Evolutionary conservation across 495 filamentous ascomycete genomes (phyloP), one percentile per base, ranked within the genome.

Genomic region (Aspergillus biplanus): DNA sequence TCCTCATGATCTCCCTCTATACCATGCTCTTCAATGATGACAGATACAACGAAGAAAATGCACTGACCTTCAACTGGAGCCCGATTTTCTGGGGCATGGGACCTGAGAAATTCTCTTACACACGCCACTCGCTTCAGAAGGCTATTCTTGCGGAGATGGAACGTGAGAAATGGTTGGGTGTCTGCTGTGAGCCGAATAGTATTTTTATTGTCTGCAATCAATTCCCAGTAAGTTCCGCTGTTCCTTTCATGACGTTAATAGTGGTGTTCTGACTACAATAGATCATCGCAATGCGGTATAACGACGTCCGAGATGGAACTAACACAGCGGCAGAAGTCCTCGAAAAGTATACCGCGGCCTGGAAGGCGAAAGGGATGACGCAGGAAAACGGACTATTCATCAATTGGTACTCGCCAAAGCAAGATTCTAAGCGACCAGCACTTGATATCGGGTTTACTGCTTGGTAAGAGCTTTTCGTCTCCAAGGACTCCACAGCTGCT

Each of bases 21-120:
- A 68, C 72, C 9, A 78, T 76, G 75, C 59, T 78, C 6, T 78
- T 78, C 47, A 65, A 78, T 56, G 69, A 76, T 32, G 73, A 76
- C 56, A 59, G 62, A 21, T 76, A 70, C 39, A 73, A 78, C 35
- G 44, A 66, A 34, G 57, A 53, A 8, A 68, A 56, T 15, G 67
- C 67, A 18, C 55, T 76, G 35, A 58, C 57, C 1, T 78, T 78
- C 62, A 9, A 66, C 33, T 75, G 71, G 73, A 57, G 76, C 32
- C 73, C 75, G 2, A 21, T 77, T 4, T 76, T 73, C 42, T 78
- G 68, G 53, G 75, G 75, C 7, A 65, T 76, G 66, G 75, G 75
- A 0, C 58, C 68, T 1, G 68, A 78, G 66, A 54, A 9, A 6
- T 77, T 71, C 54, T n/a, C n/a, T 2, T 78, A 76, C 39, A 63